phyloP scores from a whole-genome alignment of 306 rosid species.

The Oemleria cerasiformis region DNA sequence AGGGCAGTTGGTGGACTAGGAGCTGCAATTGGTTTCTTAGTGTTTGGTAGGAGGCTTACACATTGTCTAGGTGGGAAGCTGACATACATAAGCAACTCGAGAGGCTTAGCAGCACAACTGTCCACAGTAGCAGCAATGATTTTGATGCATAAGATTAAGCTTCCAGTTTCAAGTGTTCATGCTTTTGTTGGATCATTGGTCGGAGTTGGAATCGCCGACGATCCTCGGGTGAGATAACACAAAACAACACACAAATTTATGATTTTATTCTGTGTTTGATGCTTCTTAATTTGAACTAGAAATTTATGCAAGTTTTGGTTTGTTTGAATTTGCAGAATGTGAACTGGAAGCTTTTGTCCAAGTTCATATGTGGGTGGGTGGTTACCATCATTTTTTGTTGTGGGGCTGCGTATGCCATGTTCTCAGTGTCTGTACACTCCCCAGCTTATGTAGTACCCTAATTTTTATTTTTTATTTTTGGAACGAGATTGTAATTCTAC shows the following conservation, averaged over 20 bases:
- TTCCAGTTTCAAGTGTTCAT: constrained; percentile 32
- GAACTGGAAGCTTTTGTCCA: constrained; percentile 28
- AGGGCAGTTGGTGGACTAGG: constrained; percentile 22
- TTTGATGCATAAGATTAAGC: constrained; percentile 11
- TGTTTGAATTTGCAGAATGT: constrained; percentile 18
- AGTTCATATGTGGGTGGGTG: constrained; percentile 29
- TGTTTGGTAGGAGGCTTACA: constrained; percentile 21
- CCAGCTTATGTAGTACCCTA: constrained; percentile 30
- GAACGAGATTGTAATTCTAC: too few relatives aligned
- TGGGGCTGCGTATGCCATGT: constrained; percentile 21
- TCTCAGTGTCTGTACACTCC: constrained; percentile 25
- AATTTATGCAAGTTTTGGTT: too few relatives aligned
- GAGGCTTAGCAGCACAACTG: constrained; percentile 29
- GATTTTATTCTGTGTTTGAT: too few relatives aligned
- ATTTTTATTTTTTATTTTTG: neutral
- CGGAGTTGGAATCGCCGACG: constrained; percentile 31
- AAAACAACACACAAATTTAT: too few relatives aligned
- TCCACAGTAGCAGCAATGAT: constrained; percentile 20
- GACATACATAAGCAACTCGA: constrained; percentile 28
- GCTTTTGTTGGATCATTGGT: constrained; percentile 31
- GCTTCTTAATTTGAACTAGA: neutral
- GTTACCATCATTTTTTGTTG: constrained; percentile 15
- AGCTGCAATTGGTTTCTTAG: constrained; percentile 25
- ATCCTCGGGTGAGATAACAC: constrained; percentile 17
- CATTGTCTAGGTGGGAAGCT: constrained; percentile 26